phyloP scores from a whole-genome alignment of 139 green algal genomes.

The Volvox reticuliferus region DNA sequence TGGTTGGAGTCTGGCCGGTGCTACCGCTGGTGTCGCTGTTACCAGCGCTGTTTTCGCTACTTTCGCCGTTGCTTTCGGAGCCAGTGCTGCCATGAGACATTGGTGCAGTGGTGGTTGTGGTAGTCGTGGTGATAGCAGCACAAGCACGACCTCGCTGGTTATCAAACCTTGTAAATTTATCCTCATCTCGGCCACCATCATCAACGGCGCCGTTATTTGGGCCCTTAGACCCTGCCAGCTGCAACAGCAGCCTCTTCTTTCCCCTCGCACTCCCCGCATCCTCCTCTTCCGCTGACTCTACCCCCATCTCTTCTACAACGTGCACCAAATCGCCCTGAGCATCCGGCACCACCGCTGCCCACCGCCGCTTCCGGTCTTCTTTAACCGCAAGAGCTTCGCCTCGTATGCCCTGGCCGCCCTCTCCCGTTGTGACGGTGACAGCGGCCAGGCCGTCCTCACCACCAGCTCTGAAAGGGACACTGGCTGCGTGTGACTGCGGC shows the following conservation, averaged over 20 bases:
- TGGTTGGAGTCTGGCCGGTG: not conserved
- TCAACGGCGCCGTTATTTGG: no score
- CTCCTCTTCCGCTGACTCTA: not conserved
- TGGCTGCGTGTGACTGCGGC: not conserved
- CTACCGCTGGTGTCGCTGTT: not conserved
- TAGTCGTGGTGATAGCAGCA: no score
- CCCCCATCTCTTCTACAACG: no score
- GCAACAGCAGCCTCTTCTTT: no score
- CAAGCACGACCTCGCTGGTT: no score
- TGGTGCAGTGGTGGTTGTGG: no score
- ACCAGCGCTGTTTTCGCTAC: not conserved
- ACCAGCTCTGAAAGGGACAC: not conserved
- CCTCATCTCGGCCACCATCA: no score
- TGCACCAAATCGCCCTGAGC: no score
- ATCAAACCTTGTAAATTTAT: no score
- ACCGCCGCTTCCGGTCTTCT: not conserved
- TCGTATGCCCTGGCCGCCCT: not conserved
- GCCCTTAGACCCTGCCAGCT: no score
- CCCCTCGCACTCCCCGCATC: not conserved
- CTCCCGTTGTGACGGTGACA: not conserved
- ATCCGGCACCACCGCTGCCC: no score
- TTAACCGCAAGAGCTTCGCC: not conserved
- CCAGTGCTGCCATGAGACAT: not conserved
- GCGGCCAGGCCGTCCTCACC: not conserved
- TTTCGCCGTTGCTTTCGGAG: not conserved